These are phyloP conservation scores for Trichoderma reesei DNA, from an alignment of 495 filamentous ascomycete species.

Conservation along the genomic window DNA sequence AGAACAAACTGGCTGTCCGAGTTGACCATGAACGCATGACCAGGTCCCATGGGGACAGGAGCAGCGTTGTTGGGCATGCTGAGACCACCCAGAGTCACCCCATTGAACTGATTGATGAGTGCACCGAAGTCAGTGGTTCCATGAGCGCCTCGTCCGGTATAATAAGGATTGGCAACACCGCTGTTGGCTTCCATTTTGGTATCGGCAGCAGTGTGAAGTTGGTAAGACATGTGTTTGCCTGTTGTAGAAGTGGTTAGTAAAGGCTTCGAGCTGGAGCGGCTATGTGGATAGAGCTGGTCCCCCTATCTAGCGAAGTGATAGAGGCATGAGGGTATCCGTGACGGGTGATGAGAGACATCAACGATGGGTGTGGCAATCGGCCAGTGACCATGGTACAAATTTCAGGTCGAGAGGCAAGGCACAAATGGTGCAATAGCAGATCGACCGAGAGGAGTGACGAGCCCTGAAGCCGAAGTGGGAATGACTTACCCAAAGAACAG, in stretches of 20 bases:
- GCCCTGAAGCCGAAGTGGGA: background rate
- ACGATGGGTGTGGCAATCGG: background rate
- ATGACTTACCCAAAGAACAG: constrained; percentile 4
- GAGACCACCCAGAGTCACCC: constrained; percentile 26
- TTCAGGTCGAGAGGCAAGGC: background rate
- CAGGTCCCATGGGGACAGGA: constrained; percentile 16
- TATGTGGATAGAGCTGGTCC: background rate
- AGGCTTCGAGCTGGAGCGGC: background rate
- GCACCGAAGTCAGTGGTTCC: constrained; percentile 17
- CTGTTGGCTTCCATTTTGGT: constrained; percentile 8
- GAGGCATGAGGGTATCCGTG: background rate
- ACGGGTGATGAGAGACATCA: background rate
- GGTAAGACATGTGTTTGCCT: constrained; percentile 10
- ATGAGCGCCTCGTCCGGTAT: constrained; percentile 3
- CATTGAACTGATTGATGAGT: constrained; percentile 31
- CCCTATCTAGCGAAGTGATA: background rate
- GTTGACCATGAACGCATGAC: constrained; percentile 25
- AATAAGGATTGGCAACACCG: constrained; percentile 4
- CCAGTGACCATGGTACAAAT: background rate
- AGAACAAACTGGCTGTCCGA: constrained; percentile 29
- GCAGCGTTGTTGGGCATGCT: constrained; percentile 15
- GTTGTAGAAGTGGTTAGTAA: background rate
- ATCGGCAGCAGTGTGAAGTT: constrained; percentile 7
- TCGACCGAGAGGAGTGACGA: background rate
- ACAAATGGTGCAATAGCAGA: background rate